These are phyloP conservation scores for Isabelozyma rhagii DNA, from an alignment of 805 yeast species.

Conservation along the genomic window DNA sequence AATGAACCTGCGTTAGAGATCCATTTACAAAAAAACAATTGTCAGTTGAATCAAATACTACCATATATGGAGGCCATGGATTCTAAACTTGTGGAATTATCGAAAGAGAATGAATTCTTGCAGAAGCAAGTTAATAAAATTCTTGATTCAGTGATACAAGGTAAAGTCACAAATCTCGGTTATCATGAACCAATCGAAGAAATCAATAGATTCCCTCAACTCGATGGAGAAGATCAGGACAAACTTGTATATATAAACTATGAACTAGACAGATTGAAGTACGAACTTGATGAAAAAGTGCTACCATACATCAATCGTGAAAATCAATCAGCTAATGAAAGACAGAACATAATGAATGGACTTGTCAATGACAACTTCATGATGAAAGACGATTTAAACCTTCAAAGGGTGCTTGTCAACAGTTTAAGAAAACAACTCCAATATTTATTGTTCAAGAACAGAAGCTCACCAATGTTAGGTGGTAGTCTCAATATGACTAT, in stretches of 20 bases:
- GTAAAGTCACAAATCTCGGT: constrained; percentile 49
- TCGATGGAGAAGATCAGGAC: constrained; percentile 20
- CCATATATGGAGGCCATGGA: constrained; percentile 23
- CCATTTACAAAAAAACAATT: constrained; percentile 26
- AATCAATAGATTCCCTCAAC: constrained; percentile 22
- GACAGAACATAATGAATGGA: constrained; percentile 26
- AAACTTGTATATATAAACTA: constrained; percentile 29
- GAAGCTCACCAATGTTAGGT: constrained; percentile 7
- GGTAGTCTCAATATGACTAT: neutral
- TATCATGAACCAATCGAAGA: constrained; percentile 47
- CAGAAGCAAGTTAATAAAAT: constrained; percentile 45
- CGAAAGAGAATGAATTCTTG: constrained; percentile 35
- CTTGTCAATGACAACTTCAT: constrained; percentile 35
- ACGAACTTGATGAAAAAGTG: constrained; percentile 38
- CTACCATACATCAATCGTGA: constrained; percentile 30
- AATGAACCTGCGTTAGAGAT: constrained; percentile 34
- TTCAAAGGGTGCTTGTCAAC: constrained; percentile 42
- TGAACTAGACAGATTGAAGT: constrained; percentile 43
- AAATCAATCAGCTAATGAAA: constrained; percentile 17
- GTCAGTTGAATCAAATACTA: constrained; percentile 27
- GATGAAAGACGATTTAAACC: constrained; percentile 46
- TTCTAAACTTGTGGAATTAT: constrained; percentile 21
- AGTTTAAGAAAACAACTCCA: constrained; percentile 51
- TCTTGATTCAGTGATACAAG: constrained; percentile 46
- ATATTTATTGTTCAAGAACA: constrained; percentile 41